Base-by-base conservation (phyloP, 805 yeast genomes). In the Starmera caribaea region DNA sequence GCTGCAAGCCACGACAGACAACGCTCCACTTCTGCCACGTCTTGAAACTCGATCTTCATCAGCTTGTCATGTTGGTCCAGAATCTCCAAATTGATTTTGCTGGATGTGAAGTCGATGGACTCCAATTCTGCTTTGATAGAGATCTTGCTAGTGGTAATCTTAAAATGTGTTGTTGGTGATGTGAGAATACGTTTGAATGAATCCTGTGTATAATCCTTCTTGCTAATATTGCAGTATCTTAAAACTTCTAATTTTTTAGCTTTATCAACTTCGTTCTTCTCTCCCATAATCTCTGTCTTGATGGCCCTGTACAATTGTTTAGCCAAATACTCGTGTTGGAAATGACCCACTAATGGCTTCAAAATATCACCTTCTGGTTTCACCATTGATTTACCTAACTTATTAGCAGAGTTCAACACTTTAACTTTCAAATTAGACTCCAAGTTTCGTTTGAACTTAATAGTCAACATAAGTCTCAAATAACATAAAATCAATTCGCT, bases 271-370 rank as follows among this genome's bases (percentile, higher is more conserved):
- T 46, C 43, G 34, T 48, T 45, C 2, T 45, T 29, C 33, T 45
- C 9, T 5, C 26, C 26, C 26, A 21, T 21, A 21, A 21, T 7
- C 26, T 21, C 26, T 21, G 26, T 21, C 26, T 21, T 21, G 26
- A 21, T 21, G 6, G 26, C 26, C 2, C 41, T 32, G 17, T 50
- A 42, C 1, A 53, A 28, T 34, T 44, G 42, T 8, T 54, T 51
- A 11, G 74, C 44, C 38, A 66, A 59, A 30, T 61, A 47, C 45
- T 75, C 76, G 47, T 79, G 85, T 42, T 71, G 68, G 42, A 74
- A 68, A 46, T 74, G 73, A 5, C 81, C 81, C 30, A 79, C 63
- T 33, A 79, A 53, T 2, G 85, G 82, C 30, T 78, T 58, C 16
- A 79, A 57, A 16, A 79, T 62, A 39, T 70, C 55, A 3, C 73